Percentiles rank a stretch among this genome's conserved stretches.
Evolutionary conservation across 2,329 filamentous ascomycete species (phyloP).

Genomic region (Neonectria ditissima): DNA sequence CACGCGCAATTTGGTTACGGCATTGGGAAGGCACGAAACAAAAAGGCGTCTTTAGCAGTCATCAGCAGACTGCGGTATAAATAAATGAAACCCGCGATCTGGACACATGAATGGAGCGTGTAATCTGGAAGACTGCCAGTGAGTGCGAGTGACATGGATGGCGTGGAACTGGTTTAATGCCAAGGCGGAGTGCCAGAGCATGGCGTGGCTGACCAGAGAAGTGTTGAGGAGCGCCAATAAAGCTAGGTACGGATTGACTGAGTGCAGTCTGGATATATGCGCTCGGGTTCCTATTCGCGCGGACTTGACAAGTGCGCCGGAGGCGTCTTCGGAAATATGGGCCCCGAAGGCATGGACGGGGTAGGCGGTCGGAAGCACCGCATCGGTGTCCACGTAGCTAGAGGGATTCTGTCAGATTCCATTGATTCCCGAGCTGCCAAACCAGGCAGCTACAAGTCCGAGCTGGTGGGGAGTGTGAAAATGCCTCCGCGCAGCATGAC

Average conservation of each 20-base stretch:
- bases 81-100: slow-evolving; percentile 18
- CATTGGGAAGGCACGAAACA: slow-evolving; percentile 26
- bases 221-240: slow-evolving; percentile 23
- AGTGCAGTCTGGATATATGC: slow-evolving; percentile 15
- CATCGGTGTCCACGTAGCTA: neutral
- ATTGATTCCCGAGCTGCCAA: too few species aligned
- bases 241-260: slow-evolving; percentile 3
- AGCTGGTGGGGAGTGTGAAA: too few species aligned
- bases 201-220: slow-evolving; percentile 20
- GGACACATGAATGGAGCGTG: slow-evolving; percentile 12
- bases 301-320: slow-evolving; percentile 19
- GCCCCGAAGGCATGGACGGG: slow-evolving; percentile 10
- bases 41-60: slow-evolving; percentile 26
- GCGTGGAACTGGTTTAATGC: slow-evolving; percentile 10
- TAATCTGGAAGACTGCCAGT: neutral
- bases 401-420: too few species aligned
- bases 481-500: too few species aligned
- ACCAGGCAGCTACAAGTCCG: too few species aligned
- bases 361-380: neutral
- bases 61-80: slow-evolving; percentile 8
- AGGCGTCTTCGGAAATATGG: slow-evolving; percentile 30
- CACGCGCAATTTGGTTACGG: slow-evolving; percentile 25
- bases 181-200: slow-evolving; percentile 9
- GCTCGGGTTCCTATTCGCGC: slow-evolving; percentile 31
- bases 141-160: slow-evolving; percentile 8